Conservation (phyloP, 768 basidiomycete species). For the Kwoniella dendrophila region DNA sequence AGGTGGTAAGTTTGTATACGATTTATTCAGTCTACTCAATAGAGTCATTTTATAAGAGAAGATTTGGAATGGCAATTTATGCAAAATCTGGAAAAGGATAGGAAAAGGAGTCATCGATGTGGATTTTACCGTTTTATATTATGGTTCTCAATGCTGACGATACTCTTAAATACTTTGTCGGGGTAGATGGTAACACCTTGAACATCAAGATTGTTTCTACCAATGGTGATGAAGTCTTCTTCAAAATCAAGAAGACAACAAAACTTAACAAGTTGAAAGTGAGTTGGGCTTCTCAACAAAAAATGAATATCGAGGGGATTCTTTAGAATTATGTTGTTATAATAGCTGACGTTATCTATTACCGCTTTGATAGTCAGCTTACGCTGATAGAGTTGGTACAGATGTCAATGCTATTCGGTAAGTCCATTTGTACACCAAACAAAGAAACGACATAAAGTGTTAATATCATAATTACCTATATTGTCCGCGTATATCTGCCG, state of each 20-base stretch:
- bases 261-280: constrained; percentile 87
- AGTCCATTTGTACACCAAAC: too few relatives aligned
- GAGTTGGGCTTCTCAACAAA: constrained; percentile 12
- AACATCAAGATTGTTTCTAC: constrained; percentile 52
- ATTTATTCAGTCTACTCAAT: too few relatives aligned
- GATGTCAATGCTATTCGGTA: constrained; percentile 85
- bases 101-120: too few relatives aligned
- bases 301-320: background rate
- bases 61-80: background rate
- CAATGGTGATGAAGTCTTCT: constrained; percentile 83
- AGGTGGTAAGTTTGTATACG: constrained; percentile 17
- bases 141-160: constrained; percentile 13
- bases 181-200: constrained; percentile 40
- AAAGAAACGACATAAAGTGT: too few relatives aligned
- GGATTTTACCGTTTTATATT: background rate
- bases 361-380: constrained; percentile 62
- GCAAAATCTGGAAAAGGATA: background rate
- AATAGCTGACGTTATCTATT: constrained; percentile 24
- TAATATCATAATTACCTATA: too few relatives aligned
- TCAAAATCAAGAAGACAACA: constrained; percentile 94
- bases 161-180: background rate
- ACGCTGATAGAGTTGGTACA: constrained; percentile 89
- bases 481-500: too few relatives aligned
- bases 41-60: background rate
- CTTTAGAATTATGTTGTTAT: background rate